Conservation (phyloP, 768 basidiomycete species). For the Lactarius sp. region DNA sequence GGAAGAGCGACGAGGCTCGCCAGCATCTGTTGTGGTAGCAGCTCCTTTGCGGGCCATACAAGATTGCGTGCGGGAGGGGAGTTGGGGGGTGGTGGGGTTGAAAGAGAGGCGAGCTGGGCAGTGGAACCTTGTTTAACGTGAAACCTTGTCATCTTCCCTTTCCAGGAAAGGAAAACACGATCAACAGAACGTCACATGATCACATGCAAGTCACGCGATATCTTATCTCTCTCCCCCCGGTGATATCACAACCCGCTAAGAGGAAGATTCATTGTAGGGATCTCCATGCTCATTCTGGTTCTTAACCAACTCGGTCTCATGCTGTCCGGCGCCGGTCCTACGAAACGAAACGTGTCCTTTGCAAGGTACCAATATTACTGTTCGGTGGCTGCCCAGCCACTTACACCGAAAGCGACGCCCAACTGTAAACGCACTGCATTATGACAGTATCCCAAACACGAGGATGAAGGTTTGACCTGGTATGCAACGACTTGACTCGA, state of each 20-base stretch:
- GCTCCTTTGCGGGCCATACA: slow-evolving; percentile 71
- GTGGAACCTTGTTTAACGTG: slow-evolving; percentile 25
- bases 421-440: neutral
- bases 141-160: slow-evolving; percentile 21
- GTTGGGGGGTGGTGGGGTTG: slow-evolving; percentile 24
- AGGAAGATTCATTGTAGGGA: too few relatives aligned
- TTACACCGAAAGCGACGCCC: neutral
- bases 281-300: too few relatives aligned
- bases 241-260: neutral
- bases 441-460: neutral
- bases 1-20: slow-evolving; percentile 63
- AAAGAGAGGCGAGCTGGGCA: slow-evolving; percentile 19
- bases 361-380: neutral
- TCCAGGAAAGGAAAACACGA: neutral
- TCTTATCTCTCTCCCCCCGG: neutral
- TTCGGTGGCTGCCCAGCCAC: neutral
- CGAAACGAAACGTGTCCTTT: neutral
- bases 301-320: too few relatives aligned
- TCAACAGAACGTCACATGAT: slow-evolving; percentile 21
- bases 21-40: slow-evolving; percentile 38
- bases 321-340: neutral
- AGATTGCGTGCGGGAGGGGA: slow-evolving; percentile 21
- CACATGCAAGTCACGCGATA: neutral
- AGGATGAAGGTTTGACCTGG: neutral
- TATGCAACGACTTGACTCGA: slow-evolving; percentile 1